phyloP scores from a whole-genome alignment of 345 rosid species.

The Draba incana region DNA sequence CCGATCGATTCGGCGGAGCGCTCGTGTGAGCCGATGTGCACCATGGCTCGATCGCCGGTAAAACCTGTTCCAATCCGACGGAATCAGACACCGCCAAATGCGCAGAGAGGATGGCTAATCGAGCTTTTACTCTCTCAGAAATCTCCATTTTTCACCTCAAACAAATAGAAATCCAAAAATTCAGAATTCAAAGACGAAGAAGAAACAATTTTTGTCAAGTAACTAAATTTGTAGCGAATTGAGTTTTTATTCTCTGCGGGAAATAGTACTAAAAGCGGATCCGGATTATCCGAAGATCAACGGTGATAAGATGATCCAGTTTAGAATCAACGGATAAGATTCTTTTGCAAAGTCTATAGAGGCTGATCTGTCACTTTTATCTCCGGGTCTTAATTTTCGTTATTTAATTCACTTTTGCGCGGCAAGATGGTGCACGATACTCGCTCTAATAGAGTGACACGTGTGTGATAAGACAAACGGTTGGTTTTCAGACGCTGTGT shows the following conservation, averaged over 20 bases:
- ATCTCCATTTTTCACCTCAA: constrained; percentile 34
- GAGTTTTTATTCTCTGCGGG: constrained; percentile 1
- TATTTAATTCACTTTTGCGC: not conserved
- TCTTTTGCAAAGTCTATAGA: constrained; percentile 3
- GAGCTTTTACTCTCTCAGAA: constrained; percentile 48
- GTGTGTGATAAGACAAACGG: not conserved
- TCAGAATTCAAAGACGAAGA: constrained; percentile 9
- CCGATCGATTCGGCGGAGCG: constrained; percentile 53
- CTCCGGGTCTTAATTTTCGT: not conserved
- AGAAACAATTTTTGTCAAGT: not conserved
- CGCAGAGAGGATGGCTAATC: constrained; percentile 69
- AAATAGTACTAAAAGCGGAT: not conserved
- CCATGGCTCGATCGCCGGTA: constrained; percentile 50
- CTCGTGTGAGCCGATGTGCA: constrained; percentile 52
- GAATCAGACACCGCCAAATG: constrained; percentile 56
- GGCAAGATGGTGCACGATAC: not conserved
- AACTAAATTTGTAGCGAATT: constrained; percentile 8
- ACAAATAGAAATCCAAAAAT: not conserved
- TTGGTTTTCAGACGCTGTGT: constrained; percentile 10
- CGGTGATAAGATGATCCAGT: constrained; percentile 20
- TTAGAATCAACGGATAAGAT: constrained; percentile 10
- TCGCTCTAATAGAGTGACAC: not conserved
- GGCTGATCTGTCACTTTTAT: constrained; percentile 28
- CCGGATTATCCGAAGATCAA: constrained; percentile 7
- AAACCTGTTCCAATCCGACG: constrained; percentile 17